Evolutionary conservation across 495 filamentous ascomycete genomes (phyloP).

Genomic region (Parathielavia appendiculata): DNA sequence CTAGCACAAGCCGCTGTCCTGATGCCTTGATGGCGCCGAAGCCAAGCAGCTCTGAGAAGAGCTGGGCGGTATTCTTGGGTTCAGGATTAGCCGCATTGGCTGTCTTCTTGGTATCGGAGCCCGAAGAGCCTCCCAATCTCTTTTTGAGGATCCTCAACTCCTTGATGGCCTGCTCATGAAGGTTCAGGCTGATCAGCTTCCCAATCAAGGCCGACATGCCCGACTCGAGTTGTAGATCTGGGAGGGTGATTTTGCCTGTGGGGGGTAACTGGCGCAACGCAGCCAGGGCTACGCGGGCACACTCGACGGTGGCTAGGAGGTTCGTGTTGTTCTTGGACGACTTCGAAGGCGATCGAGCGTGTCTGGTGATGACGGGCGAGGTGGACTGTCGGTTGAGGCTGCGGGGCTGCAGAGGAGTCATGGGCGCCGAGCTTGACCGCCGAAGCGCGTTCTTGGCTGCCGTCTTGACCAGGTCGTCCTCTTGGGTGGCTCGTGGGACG

Average conservation of each 20-base stretch:
- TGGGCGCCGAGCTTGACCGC: constrained; percentile 45
- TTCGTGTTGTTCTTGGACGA: constrained; percentile 28
- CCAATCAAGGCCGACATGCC: constrained; percentile 73
- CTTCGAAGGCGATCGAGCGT: constrained; percentile 26
- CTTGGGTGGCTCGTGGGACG: constrained; percentile 25
- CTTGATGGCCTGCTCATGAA: constrained; percentile 71
- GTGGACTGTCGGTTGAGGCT: constrained; percentile 50
- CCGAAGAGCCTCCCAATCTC: constrained; percentile 46
- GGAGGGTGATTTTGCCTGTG: constrained; percentile 42
- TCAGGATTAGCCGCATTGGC: constrained; percentile 19
- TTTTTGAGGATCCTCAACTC: constrained; percentile 68
- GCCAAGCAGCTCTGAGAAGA: constrained; percentile 58
- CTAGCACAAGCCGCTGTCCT: constrained; percentile 42
- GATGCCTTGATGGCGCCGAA: constrained; percentile 44
- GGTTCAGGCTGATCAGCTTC: constrained; percentile 64
- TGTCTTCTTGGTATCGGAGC: constrained; percentile 29
- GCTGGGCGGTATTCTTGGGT: constrained; percentile 37
- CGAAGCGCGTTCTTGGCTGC: constrained; percentile 35
- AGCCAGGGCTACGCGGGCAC: constrained; percentile 67
- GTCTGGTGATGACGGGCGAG: constrained; percentile 38
- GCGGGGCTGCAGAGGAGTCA: constrained; percentile 48
- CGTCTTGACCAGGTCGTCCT: constrained; percentile 34
- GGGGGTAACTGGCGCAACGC: constrained; percentile 59
- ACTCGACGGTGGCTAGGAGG: constrained; percentile 58
- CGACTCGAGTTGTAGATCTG: constrained; percentile 72